Base-by-base conservation (phyloP, 2,329 filamentous ascomycete species). In the Claviceps spartinae region DNA sequence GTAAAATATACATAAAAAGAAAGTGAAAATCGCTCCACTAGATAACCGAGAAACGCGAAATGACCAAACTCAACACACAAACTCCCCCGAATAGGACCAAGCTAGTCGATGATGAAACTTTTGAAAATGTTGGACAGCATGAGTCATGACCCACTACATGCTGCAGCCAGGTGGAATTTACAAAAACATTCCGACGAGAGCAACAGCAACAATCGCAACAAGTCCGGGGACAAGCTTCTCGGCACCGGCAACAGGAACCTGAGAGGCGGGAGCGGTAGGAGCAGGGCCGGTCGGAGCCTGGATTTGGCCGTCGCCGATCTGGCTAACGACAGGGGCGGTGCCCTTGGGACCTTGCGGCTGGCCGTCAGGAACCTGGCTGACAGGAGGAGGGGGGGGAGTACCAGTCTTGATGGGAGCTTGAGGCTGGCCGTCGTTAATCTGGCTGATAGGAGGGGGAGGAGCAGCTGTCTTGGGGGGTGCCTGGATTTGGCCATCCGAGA, bases 361-460 rank as follows among this genome's bases (percentile, higher is more conserved):
- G 8, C n/a, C 16, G 3, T 42, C 40, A 4, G 64, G 62, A 55
- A 78, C 76, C 11, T 43, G 41, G 41, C 70, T 74, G 42, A 76
- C 52, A 9, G 56, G 53, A 36, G 72, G 61, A 2, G 72, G 61
- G 2, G 66, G 61, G 4, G 69, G 62, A 0, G 60, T 63, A 0
- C 72, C 74, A 5, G 72, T 72, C 20, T 52, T 50, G 13, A 38
- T 22, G 56, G 55, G 30, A 55, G 57, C 43, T 55, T 61, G 58
- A 36, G 71, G 69, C 62, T 75, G 73, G 40, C 73, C 73, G 54
- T 76, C 72, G 18, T 61, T 52, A 18, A 75, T 60, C 42, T 73
- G 70, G 18, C 71, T 69, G 41, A 77, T 67, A 37, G 53, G 48
- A 42, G 41, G 20, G 7, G 50, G 53, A 24, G 43, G 55, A n/a